Evolutionary conservation across 75 land plant genomes (phyloP).

Genomic region (Selaginella moellendorffii): DNA sequence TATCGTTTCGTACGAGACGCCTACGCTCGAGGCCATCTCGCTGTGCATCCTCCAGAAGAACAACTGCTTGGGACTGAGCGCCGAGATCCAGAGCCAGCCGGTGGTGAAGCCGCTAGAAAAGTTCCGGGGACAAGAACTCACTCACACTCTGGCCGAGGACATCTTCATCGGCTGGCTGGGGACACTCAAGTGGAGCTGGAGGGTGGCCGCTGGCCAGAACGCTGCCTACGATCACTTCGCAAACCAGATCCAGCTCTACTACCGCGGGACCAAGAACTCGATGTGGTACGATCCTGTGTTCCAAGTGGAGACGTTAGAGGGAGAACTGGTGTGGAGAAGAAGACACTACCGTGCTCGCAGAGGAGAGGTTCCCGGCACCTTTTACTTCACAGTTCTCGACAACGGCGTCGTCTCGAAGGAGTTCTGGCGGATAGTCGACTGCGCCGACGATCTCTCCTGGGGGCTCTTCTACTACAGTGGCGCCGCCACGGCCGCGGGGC

Average conservation of each 20-base stretch:
- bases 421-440: constrained; percentile 90
- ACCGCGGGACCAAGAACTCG: constrained; percentile 70
- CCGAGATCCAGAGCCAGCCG: constrained; percentile 63
- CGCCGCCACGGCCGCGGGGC: constrained; percentile 80
- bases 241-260: constrained; percentile 80
- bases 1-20: constrained; percentile 85
- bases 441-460: constrained; percentile 69
- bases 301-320: constrained; percentile 61
- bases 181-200: constrained; percentile 74
- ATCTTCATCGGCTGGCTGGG: constrained; percentile 92
- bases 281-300: constrained; percentile 98
- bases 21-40: constrained; percentile 77
- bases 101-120: constrained; percentile 44
- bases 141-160: constrained; percentile 74
- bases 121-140: constrained; percentile 49
- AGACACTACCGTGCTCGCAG: constrained; percentile 65
- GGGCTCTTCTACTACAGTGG: constrained; percentile 83
- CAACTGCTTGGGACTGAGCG: constrained; percentile 72
- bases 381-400: constrained; percentile 76
- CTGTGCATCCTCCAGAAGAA: constrained; percentile 80
- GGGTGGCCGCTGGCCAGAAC: constrained; percentile 88
- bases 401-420: constrained; percentile 93
- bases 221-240: constrained; percentile 98
- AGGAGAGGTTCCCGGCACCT: constrained; percentile 56
- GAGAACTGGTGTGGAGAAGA: constrained; percentile 67